Evolutionary conservation across 495 filamentous ascomycete genomes (phyloP).

Genomic region (Elasticomyces elasticus): DNA sequence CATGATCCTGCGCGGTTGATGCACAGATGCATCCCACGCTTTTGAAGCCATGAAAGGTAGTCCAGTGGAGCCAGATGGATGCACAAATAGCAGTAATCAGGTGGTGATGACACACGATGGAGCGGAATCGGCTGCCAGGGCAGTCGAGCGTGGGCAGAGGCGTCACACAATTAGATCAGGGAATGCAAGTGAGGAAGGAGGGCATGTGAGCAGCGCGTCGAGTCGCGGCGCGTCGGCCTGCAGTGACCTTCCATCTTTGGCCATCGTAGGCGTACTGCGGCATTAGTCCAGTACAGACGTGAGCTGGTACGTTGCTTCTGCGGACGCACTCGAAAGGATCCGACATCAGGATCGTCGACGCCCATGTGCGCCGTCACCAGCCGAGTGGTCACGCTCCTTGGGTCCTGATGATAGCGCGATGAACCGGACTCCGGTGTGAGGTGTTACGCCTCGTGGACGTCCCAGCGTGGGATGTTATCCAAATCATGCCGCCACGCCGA

Average conservation of each 20-base stretch:
- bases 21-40: slow-evolving; percentile 11
- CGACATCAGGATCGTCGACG: background rate
- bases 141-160: background rate
- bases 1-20: background rate
- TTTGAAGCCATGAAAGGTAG: slow-evolving; percentile 6
- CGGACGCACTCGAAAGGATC: background rate
- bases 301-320: background rate
- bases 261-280: background rate
- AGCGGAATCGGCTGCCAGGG: background rate
- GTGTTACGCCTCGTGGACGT: background rate
- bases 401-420: background rate
- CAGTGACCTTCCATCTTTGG: background rate
- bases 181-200: slow-evolving; percentile 2
- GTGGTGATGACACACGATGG: slow-evolving; percentile 6
- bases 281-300: background rate
- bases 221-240: background rate
- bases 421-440: background rate
- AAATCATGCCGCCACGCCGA: background rate
- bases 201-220: background rate
- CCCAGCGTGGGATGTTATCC: background rate
- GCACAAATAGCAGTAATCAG: slow-evolving; percentile 5
- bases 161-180: slow-evolving; percentile 7
- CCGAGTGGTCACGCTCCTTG: background rate
- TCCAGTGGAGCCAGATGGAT: slow-evolving; percentile 1
- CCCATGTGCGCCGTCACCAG: background rate